A percentile compares a stretch with the other conserved stretches of the same genome.
phyloP scores from a whole-genome alignment of 202 grass and related monocot genomes.

The Hordeum pubiflorum region DNA sequence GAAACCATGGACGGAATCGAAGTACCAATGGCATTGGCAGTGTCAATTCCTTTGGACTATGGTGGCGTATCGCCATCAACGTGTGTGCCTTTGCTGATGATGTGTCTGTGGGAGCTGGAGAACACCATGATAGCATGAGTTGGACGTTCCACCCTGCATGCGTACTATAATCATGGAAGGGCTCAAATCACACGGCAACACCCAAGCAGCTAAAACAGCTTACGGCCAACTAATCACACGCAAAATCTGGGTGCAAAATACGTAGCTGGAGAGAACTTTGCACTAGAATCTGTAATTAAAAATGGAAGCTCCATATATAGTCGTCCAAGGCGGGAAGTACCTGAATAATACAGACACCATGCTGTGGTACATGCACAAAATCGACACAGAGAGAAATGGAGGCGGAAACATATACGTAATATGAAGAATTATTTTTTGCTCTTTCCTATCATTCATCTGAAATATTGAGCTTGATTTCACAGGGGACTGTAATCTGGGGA shows the following conservation, averaged over 20 bases:
- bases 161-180: background rate
- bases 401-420: background rate
- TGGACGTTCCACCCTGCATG: constrained; percentile 1
- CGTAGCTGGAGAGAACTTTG: background rate
- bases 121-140: background rate
- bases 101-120: background rate
- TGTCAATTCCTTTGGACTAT: background rate
- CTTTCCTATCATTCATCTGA: constrained; percentile 23
- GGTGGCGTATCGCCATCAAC: constrained; percentile 11
- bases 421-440: background rate
- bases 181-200: background rate
- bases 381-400: background rate
- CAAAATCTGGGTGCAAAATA: background rate
- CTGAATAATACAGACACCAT: constrained; percentile 15
- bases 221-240: background rate
- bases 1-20: background rate
- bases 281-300: background rate
- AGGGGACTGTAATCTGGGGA: constrained; percentile 12
- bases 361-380: constrained; percentile 11
- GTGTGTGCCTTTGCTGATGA: background rate
- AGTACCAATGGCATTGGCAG: background rate
- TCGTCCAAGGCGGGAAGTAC: background rate
- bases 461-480: constrained; percentile 35
- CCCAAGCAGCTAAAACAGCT: background rate
- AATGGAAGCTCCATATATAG: background rate